Evolutionary conservation across 1,139 yeast genomes (phyloP).

Genomic region (Candida sp.): DNA sequence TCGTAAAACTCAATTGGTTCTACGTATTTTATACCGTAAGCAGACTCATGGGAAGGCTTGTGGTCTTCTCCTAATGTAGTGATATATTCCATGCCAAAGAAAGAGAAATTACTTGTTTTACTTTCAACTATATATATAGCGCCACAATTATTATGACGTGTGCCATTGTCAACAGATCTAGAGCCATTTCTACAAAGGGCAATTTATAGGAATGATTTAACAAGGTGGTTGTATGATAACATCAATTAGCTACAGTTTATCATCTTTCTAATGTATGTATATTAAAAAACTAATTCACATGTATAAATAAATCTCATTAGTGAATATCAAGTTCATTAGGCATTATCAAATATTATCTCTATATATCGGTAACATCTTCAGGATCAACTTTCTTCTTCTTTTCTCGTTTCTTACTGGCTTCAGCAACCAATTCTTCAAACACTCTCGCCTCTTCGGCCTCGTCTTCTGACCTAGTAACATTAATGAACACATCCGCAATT

Average conservation of each 20-base stretch:
- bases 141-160: too few species aligned
- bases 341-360: not conserved
- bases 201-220: too few species aligned
- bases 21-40: conserved; percentile 16
- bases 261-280: too few species aligned
- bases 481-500: conserved; percentile 70
- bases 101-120: too few species aligned
- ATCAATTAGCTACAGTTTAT: too few species aligned
- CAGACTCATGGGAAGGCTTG: conserved; percentile 9
- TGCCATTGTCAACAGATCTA: too few species aligned
- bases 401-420: conserved; percentile 79
- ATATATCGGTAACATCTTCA: not conserved
- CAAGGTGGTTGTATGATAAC: too few species aligned
- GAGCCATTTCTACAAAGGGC: too few species aligned
- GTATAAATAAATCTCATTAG: not conserved
- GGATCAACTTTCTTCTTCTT: conserved; percentile 30
- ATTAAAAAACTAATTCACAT: not conserved
- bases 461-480: conserved; percentile 67
- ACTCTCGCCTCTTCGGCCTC: conserved; percentile 92
- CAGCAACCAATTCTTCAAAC: conserved; percentile 90
- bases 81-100: conserved; percentile 1
- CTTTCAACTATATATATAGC: too few species aligned
- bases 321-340: not conserved
- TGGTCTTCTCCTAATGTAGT: not conserved
- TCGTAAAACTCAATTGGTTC: conserved; percentile 31